phyloP scores from a whole-genome alignment of 2,329 filamentous ascomycete species.

The Geosmithia morbida region DNA sequence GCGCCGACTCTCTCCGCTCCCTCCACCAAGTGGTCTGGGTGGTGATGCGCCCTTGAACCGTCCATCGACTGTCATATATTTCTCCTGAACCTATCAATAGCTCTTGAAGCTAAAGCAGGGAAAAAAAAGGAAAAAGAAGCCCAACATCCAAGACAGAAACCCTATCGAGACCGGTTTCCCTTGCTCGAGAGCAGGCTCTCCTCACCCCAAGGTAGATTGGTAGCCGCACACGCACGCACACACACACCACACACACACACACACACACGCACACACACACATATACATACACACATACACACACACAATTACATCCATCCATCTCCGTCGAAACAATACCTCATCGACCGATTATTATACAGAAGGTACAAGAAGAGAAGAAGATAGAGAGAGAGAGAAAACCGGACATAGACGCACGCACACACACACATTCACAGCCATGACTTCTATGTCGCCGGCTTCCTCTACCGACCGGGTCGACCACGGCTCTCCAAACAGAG shows the following conservation, averaged over 20 bases:
- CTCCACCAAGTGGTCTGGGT: not conserved
- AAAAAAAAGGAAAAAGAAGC: slow-evolving; percentile 5
- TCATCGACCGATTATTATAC: not conserved
- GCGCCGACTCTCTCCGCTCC: not conserved
- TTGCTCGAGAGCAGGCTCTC: not conserved
- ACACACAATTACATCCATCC: not conserved
- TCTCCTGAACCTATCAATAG: slow-evolving; percentile 33
- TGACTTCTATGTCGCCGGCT: slow-evolving; percentile 32
- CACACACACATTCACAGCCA: slow-evolving; percentile 12
- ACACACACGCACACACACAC: not conserved
- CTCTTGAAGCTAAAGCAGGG: slow-evolving; percentile 15
- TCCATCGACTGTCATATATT: slow-evolving; percentile 1
- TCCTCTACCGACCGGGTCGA: slow-evolving; percentile 15
- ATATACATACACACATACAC: not conserved
- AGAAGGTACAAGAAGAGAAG: not conserved
- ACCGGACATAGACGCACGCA: slow-evolving; percentile 3
- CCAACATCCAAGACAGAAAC: not conserved
- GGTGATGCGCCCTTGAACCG: slow-evolving; percentile 1
- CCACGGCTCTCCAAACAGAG: slow-evolving; percentile 21
- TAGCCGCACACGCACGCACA: not conserved
- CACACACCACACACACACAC: not conserved
- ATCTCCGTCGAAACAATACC: not conserved
- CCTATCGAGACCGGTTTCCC: not conserved
- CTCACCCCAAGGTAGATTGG: not conserved
- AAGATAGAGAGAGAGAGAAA: slow-evolving; percentile 5